Evolutionary conservation across 129 eudicot species (phyloP).

Genomic region (Artemisia tridentata): DNA sequence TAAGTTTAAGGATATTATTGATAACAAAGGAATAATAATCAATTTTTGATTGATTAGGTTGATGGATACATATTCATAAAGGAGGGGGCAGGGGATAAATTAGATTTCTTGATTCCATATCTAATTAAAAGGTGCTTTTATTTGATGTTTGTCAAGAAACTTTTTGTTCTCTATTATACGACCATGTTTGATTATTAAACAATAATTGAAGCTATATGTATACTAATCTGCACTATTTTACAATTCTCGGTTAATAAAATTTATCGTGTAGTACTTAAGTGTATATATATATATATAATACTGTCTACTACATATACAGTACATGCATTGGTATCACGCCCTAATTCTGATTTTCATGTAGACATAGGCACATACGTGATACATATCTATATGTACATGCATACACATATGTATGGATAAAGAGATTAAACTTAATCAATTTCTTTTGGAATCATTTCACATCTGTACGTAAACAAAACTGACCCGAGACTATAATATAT

Average conservation of each 20-base stretch:
- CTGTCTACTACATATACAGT: neutral
- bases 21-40: constrained; percentile 20
- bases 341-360: too few relatives aligned
- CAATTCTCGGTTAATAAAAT: neutral
- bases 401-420: neutral
- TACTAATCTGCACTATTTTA: constrained; percentile 3
- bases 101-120: constrained; percentile 24
- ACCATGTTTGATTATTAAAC: neutral
- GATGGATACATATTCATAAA: constrained; percentile 20
- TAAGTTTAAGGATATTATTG: constrained; percentile 24
- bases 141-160: constrained; percentile 24
- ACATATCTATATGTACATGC: neutral
- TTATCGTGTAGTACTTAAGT: constrained; percentile 11
- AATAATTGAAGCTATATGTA: constrained; percentile 9
- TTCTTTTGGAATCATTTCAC: too few relatives aligned
- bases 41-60: constrained; percentile 25
- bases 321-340: too few relatives aligned
- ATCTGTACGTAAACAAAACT: too few relatives aligned
- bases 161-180: neutral
- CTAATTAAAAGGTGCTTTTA: constrained; percentile 27
- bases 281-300: neutral
- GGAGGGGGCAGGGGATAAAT: constrained; percentile 5
- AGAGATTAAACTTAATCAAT: too few relatives aligned
- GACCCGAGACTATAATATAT: too few relatives aligned
- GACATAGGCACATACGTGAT: neutral